Conservation (phyloP, 441 rosid species). For the Breynia disticha region DNA sequence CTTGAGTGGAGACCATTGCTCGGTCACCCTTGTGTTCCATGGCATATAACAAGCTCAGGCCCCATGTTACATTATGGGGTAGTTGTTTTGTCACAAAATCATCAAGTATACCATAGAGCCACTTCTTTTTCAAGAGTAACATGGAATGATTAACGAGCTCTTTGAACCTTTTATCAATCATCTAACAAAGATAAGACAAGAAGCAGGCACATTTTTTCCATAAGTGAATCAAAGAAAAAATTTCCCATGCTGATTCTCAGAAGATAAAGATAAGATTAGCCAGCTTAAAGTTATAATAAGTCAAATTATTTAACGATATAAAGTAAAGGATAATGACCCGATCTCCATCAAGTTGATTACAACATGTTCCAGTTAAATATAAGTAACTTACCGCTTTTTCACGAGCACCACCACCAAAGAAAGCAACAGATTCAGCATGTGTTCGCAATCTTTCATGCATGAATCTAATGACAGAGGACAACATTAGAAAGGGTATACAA, state of each 20-base stretch:
- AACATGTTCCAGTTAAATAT: not conserved
- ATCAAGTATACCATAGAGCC: constrained; percentile 87
- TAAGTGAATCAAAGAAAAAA: too few species aligned
- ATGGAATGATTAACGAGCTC: constrained; percentile 84
- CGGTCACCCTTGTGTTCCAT: constrained; percentile 92
- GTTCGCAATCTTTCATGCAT: constrained; percentile 97
- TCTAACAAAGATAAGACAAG: constrained; percentile 31
- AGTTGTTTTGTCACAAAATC: constrained; percentile 98
- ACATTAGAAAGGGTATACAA: constrained; percentile 10
- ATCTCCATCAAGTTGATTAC: too few species aligned
- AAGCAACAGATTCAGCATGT: constrained; percentile 98
- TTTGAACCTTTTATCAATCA: constrained; percentile 85
- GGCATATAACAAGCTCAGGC: constrained; percentile 93
- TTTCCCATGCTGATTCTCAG: too few species aligned
- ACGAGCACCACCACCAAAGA: constrained; percentile 99
- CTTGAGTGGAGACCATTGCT: constrained; percentile 76
- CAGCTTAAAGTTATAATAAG: too few species aligned
- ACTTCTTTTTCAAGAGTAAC: constrained; percentile 78
- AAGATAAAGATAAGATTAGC: too few species aligned
- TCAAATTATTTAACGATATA: too few species aligned
- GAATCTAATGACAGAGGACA: constrained; percentile 50
- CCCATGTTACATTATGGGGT: constrained; percentile 98
- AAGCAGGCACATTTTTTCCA: too few species aligned
- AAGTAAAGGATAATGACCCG: too few species aligned
- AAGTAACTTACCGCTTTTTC: constrained; percentile 96